Evolutionary conservation across 306 rosid genomes (phyloP).

Genomic region (Corylus avellana): DNA sequence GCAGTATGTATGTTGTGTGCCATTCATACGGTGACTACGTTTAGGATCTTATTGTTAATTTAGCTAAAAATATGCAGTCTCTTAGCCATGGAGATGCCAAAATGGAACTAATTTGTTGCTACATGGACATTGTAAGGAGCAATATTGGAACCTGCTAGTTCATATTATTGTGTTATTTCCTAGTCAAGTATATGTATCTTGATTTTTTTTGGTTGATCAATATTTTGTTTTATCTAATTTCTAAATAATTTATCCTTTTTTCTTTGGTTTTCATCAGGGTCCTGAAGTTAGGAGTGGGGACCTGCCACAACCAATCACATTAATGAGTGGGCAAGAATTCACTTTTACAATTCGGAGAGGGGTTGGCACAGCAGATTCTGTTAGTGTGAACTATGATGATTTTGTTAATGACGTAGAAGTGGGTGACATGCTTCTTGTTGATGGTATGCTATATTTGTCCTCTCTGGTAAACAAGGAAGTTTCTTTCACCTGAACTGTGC

Average conservation of each 20-base stretch:
- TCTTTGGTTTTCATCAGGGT: conserved; percentile 51
- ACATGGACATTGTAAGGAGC: background rate
- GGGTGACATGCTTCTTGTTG: conserved; percentile 91
- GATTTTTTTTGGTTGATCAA: background rate
- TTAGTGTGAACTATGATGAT: conserved; percentile 94
- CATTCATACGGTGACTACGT: background rate
- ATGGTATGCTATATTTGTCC: conserved; percentile 45
- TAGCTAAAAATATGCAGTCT: background rate
- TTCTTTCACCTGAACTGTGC: background rate
- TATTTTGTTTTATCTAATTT: background rate
- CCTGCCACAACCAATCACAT: conserved; percentile 72
- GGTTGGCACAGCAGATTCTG: conserved; percentile 75
- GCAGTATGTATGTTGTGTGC: background rate
- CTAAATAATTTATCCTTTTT: conserved; percentile 4
- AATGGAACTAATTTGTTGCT: background rate
- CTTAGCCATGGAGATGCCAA: background rate
- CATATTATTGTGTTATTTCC: background rate
- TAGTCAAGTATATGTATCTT: background rate
- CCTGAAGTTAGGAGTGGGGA: conserved; percentile 98
- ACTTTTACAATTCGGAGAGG: conserved; percentile 87
- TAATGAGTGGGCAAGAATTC: conserved; percentile 71
- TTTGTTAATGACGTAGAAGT: conserved; percentile 86
- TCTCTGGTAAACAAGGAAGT: background rate
- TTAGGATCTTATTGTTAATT: background rate
- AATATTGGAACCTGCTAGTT: background rate